Evolutionary conservation across 2,329 filamentous ascomycete species (phyloP).

Genomic region (Colletotrichum sidae): DNA sequence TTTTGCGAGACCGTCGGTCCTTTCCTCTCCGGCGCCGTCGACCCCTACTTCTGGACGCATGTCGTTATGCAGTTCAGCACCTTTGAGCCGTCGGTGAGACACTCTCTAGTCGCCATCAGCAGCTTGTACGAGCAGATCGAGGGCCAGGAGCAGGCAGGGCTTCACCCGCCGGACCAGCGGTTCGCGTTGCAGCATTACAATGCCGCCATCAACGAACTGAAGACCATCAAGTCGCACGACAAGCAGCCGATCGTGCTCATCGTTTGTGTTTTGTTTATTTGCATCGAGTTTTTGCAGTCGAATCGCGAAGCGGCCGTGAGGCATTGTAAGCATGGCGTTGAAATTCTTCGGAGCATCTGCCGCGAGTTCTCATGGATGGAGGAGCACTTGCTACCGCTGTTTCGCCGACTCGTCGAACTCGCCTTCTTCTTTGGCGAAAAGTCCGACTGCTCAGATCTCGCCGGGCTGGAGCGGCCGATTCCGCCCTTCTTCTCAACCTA

Average conservation of each 20-base stretch:
- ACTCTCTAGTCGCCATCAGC: conserved; percentile 62
- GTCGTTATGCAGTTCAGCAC: conserved; percentile 59
- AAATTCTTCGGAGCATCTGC: conserved; percentile 20
- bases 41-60: conserved; percentile 57
- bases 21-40: conserved; percentile 54
- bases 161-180: conserved; percentile 35
- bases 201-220: conserved; percentile 57
- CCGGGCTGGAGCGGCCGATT: conserved; percentile 12
- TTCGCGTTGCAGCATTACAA: conserved; percentile 61
- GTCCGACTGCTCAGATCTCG: conserved; percentile 38
- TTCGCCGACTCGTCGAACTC: conserved; percentile 22
- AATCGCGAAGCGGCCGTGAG: conserved; percentile 25
- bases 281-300: conserved; percentile 62
- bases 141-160: background rate
- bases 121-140: conserved; percentile 54
- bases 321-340: conserved; percentile 35
- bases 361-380: conserved; percentile 30
- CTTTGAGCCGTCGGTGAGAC: conserved; percentile 58
- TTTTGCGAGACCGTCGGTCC: conserved; percentile 49
- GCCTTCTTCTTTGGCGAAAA: conserved; percentile 33
- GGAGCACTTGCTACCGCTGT: conserved; percentile 26
- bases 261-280: conserved; percentile 64
- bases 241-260: conserved; percentile 49
- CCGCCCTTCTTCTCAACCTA: conserved; percentile 33
- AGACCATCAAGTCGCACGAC: conserved; percentile 47